Evolutionary conservation across 2,329 filamentous ascomycete species (phyloP), one percentile per base, ranked within the genome.

Genomic region (Lachnellula arida): DNA sequence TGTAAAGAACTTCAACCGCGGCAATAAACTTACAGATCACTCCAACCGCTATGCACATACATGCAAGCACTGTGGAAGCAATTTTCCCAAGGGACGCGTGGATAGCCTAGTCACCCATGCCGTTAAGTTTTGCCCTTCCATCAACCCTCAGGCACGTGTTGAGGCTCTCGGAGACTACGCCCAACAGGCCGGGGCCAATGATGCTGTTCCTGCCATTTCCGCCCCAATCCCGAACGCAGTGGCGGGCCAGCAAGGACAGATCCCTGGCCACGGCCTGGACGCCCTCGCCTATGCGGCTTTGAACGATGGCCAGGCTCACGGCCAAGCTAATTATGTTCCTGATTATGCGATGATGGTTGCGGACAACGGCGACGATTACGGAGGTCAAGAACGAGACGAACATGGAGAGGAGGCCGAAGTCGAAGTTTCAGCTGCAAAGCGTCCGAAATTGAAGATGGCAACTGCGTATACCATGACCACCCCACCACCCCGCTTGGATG

Each of bases 21-120:
- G 92, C 9, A 82, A 84, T 39, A 96, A 96, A 75, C 81, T 96
- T 66, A 85, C 87, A 69, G 91, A 96, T 74, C 87, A 89, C 62
- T 94, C 89, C 76, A 96, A 96, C 72, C 85, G 92, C 56, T 97
- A 97, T 70, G 86, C 90, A 65, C 90, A 96, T 70, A 94, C 89
- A 12, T 96, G 91, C 81, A 93, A 89, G 72, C 81, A 85, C 63
- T 96, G 91, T 71, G 90, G 90, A 63, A 88, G 94, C 73, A 87
- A 88, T 72, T 96, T 96, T 61, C 88, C 90, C 60, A 96, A 96
- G 70, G 92, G 92, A 59, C 85, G 92, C 60, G 87, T 90, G 67
- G 92, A 97, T 68, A 89, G 84, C 65, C 75, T 97, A 58, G 88
- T 85, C 44, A 86, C 81, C 60, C 92, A 97, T 69, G 80, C 96